A percentile compares a stretch with the other conserved stretches of the same genome.
Conservation (phyloP, 495 filamentous ascomycete species). For the Venustampulla echinocandica region DNA sequence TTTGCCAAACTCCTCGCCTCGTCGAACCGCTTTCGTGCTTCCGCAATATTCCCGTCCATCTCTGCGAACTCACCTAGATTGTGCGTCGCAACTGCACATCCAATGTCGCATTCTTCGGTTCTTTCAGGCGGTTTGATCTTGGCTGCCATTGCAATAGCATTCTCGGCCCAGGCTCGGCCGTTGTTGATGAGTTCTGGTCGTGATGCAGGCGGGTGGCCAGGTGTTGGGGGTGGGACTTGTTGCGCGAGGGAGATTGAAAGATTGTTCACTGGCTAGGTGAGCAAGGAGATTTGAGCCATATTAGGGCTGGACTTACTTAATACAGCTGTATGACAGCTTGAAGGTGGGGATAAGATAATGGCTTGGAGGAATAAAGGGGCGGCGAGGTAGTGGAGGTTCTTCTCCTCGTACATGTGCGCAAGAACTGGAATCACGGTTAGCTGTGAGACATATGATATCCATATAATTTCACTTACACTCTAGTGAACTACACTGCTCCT, state of each 20-base stretch:
- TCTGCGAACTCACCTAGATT: conserved; percentile 79
- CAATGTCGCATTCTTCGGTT: conserved; percentile 75
- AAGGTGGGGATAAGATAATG: conserved; percentile 53
- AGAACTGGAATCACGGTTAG: conserved; percentile 55
- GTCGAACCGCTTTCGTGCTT: conserved; percentile 53
- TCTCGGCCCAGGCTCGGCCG: conserved; percentile 65
- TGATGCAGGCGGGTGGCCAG: conserved; percentile 27
- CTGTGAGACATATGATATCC: conserved; percentile 4
- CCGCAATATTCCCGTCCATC: conserved; percentile 52
- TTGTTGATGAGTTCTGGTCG: conserved; percentile 47
- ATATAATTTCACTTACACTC: conserved; percentile 41
- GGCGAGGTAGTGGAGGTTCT: conserved; percentile 65
- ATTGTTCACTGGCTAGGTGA: conserved; percentile 54
- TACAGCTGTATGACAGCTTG: conserved; percentile 55
- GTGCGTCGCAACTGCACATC: conserved; percentile 73
- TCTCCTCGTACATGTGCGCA: conserved; percentile 59
- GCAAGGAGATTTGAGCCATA: not conserved
- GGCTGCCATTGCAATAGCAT: conserved; percentile 54
- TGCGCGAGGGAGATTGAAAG: conserved; percentile 58
- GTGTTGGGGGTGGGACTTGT: conserved; percentile 39
- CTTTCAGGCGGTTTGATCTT: conserved; percentile 49
- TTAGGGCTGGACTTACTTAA: conserved; percentile 44
- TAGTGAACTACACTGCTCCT: conserved; percentile 63
- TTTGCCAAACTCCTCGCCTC: conserved; percentile 57
- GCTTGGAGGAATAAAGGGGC: conserved; percentile 85